Conservation (phyloP, 2,329 filamentous ascomycete species). For the Pestalotiopsis sp. region DNA sequence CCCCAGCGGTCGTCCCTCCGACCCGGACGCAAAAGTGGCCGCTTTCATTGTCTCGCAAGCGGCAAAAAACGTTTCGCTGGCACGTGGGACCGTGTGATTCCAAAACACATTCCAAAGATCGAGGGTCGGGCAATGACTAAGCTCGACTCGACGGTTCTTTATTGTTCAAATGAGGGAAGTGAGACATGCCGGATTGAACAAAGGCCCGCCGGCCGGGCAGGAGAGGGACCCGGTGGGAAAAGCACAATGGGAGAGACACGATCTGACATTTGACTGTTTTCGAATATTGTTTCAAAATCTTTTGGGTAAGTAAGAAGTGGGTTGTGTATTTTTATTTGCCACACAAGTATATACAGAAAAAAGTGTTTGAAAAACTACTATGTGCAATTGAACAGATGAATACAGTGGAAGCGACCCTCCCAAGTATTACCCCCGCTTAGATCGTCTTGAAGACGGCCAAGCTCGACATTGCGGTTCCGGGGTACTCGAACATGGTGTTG, state of each 20-base stretch:
- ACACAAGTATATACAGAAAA: not conserved
- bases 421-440: slow-evolving; percentile 23
- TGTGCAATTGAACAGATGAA: not conserved
- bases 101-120: not conserved
- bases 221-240: not conserved
- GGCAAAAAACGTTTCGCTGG: slow-evolving; percentile 1
- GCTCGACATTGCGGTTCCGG: slow-evolving; percentile 56
- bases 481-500: slow-evolving; percentile 61
- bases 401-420: slow-evolving; percentile 3
- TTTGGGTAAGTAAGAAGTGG: not conserved
- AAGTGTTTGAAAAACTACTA: not conserved
- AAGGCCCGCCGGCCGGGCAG: not conserved
- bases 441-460: slow-evolving; percentile 55
- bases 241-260: not conserved
- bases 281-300: not conserved
- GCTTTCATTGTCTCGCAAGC: slow-evolving; percentile 13
- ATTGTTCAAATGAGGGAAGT: not conserved
- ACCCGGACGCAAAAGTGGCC: not conserved
- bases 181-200: not conserved
- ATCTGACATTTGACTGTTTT: not conserved
- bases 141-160: not conserved
- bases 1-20: not conserved
- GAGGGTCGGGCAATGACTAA: not conserved
- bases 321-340: not conserved
- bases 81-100: not conserved